Evolutionary conservation across 73 alveolate species (phyloP).

Genomic region (Paramecium primaurelia): DNA sequence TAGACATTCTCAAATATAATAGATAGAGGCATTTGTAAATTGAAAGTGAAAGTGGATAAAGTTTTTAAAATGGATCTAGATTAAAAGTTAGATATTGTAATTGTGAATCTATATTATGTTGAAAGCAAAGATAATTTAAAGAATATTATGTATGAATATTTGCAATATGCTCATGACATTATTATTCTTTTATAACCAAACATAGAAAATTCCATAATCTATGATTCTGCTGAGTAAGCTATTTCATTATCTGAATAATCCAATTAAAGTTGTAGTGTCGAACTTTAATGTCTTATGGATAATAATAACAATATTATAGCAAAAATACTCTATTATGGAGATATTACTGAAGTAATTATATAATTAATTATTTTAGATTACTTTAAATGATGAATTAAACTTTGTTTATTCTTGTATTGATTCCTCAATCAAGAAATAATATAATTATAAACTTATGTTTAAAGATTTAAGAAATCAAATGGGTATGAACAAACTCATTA

Average conservation of each 20-base stretch:
- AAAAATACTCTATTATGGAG: neutral
- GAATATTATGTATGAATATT: neutral
- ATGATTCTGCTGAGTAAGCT: neutral
- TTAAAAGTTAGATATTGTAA: neutral
- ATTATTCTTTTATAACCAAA: neutral
- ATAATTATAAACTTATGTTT: neutral
- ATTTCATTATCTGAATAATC: neutral
- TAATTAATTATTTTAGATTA: neutral
- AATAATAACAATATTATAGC: neutral
- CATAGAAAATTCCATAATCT: neutral
- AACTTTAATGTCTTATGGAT: neutral
- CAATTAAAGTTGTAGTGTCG: neutral
- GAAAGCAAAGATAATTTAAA: neutral
- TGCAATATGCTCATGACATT: neutral
- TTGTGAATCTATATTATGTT: neutral
- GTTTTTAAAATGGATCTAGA: neutral
- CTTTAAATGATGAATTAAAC: slow-evolving; percentile 5
- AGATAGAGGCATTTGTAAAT: neutral
- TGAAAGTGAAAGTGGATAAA: neutral
- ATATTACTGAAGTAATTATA: neutral
- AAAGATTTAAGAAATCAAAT: neutral
- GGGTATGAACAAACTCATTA: neutral
- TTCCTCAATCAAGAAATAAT: neutral
- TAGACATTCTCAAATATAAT: neutral
- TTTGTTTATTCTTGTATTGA: neutral